Percentiles rank a stretch among this genome's conserved stretches.
phyloP scores from a whole-genome alignment of 768 basidiomycete genomes.

The Macrolepiota dolichaula region DNA sequence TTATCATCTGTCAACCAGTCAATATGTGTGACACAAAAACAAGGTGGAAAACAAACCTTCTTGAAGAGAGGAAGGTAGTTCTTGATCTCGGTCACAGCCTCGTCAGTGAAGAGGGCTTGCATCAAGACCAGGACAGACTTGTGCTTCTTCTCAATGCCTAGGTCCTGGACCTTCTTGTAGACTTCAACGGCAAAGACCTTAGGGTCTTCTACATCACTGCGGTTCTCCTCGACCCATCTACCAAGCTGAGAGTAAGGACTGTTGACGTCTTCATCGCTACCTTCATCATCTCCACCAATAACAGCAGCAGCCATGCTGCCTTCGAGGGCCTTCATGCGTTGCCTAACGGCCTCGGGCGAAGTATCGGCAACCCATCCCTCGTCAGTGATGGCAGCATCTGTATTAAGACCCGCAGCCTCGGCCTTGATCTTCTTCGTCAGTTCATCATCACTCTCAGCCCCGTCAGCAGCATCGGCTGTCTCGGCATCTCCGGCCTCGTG shows the following conservation, averaged over 20 bases:
- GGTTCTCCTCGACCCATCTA: conserved; percentile 79
- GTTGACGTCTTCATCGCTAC: conserved; percentile 82
- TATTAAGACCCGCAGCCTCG: conserved; percentile 75
- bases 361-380: conserved; percentile 95
- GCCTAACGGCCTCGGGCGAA: conserved; percentile 82
- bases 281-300: conserved; percentile 79
- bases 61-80: conserved; percentile 67
- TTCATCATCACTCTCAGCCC: conserved; percentile 82
- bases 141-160: conserved; percentile 94
- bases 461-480: conserved; percentile 41
- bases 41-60: conserved; percentile 51
- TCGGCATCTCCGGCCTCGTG: conserved; percentile 29
- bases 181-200: conserved; percentile 62
- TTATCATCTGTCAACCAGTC: conserved; percentile 60
- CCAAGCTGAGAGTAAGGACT: conserved; percentile 85
- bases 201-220: conserved; percentile 39
- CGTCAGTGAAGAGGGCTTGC: conserved; percentile 77
- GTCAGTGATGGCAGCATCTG: conserved; percentile 53
- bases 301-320: conserved; percentile 49
- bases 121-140: conserved; percentile 81
- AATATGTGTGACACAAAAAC: background rate
- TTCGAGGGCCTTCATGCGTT: conserved; percentile 73
- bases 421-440: conserved; percentile 89
- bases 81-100: conserved; percentile 62
- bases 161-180: conserved; percentile 85